Conservation (phyloP, 2,329 filamentous ascomycete species). For the Apiospora koreana region DNA sequence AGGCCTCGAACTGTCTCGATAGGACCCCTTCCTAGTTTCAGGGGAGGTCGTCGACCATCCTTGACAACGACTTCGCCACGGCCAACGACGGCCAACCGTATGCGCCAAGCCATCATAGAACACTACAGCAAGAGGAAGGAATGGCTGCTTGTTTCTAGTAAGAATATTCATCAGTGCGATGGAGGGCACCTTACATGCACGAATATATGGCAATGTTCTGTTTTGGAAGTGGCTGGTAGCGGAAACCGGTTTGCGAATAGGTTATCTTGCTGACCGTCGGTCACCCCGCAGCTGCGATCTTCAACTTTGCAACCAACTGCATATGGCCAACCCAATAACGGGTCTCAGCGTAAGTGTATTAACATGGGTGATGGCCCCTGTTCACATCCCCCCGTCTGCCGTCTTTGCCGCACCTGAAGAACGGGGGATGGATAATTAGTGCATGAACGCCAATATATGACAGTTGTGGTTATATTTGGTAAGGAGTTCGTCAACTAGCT, state of each 20-base stretch:
- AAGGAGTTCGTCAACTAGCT: too few species aligned
- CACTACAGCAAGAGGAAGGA: background rate
- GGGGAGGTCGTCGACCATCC: background rate
- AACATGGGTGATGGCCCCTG: background rate
- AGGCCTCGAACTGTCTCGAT: conserved; percentile 1
- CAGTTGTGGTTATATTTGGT: background rate
- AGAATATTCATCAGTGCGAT: too few species aligned
- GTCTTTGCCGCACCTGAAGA: background rate
- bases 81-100: background rate
- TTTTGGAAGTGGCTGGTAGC: background rate
- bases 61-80: background rate
- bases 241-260: background rate
- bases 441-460: background rate
- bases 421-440: background rate
- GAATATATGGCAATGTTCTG: too few species aligned
- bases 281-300: background rate
- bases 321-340: background rate
- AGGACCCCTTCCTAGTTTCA: background rate
- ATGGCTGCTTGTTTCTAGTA: too few species aligned
- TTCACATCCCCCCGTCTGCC: background rate
- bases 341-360: background rate
- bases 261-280: background rate
- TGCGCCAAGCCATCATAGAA: background rate
- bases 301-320: background rate
- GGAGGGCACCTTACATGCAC: too few species aligned